phyloP scores from a whole-genome alignment of 139 green algal species.

The Coelastrella sp. region DNA sequence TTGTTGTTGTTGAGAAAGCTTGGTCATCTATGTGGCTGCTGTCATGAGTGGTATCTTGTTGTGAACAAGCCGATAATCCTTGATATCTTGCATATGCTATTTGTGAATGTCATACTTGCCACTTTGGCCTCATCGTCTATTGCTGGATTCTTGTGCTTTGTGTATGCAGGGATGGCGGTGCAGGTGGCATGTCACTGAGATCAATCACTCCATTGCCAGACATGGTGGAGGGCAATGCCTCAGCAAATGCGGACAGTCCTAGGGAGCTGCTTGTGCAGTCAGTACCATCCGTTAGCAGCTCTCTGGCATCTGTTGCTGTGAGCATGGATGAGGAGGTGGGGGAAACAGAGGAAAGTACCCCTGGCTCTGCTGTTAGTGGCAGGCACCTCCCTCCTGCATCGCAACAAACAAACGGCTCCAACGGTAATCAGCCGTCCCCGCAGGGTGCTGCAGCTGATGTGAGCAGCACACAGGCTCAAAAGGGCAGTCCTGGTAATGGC shows the following conservation, averaged over 20 bases:
- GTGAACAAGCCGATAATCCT: too few relatives aligned
- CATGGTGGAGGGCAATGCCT: not conserved
- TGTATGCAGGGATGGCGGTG: slow-evolving; percentile 21
- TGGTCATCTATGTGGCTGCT: too few relatives aligned
- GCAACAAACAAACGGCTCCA: too few relatives aligned
- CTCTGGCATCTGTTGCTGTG: not conserved
- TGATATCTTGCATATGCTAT: too few relatives aligned
- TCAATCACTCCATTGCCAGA: slow-evolving; percentile 1
- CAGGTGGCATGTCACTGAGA: not conserved
- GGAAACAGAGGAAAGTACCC: too few relatives aligned
- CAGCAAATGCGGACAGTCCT: slow-evolving; percentile 11
- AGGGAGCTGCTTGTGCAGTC: not conserved
- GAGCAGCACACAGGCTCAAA: not conserved
- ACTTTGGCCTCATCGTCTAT: not conserved
- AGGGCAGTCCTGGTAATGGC: not conserved
- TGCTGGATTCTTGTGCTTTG: not conserved
- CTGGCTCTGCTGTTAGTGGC: too few relatives aligned
- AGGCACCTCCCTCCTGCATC: too few relatives aligned
- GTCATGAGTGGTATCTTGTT: too few relatives aligned
- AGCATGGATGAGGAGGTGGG: not conserved
- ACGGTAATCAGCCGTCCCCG: not conserved
- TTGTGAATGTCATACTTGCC: too few relatives aligned
- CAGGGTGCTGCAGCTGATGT: not conserved
- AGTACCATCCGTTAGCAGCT: not conserved
- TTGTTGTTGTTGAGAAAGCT: too few relatives aligned